phyloP scores from a whole-genome alignment of 768 basidiomycete species.

The Suillus americanus region DNA sequence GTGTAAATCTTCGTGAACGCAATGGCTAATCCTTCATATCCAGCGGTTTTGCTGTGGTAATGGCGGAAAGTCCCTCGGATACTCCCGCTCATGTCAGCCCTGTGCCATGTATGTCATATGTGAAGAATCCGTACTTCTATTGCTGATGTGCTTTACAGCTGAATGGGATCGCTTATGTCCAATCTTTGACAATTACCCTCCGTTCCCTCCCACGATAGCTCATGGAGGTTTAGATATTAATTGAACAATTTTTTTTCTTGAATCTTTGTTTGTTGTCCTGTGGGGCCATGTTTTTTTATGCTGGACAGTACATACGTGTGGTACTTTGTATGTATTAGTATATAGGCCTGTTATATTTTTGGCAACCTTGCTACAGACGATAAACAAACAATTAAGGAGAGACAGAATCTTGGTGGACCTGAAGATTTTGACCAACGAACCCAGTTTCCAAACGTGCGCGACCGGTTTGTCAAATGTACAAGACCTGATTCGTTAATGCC shows the following conservation, averaged over 20 bases:
- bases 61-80: slow-evolving; percentile 25
- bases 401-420: neutral
- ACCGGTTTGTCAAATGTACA: neutral
- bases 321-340: too few relatives aligned
- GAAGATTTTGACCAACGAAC: neutral
- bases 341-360: too few relatives aligned
- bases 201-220: neutral
- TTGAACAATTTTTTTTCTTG: neutral
- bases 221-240: neutral
- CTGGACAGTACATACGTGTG: too few relatives aligned
- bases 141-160: slow-evolving; percentile 8
- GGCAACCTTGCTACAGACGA: too few relatives aligned
- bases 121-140: neutral
- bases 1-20: neutral
- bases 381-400: neutral
- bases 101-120: neutral
- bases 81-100: neutral
- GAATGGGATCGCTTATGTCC: slow-evolving; percentile 28
- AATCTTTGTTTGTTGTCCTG: too few relatives aligned
- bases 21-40: neutral
- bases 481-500: neutral
- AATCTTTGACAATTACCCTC: slow-evolving; percentile 1
- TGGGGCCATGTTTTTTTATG: too few relatives aligned
- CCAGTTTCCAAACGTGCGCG: neutral
- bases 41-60: slow-evolving; percentile 31